Base-by-base conservation (phyloP, 2,329 filamentous ascomycete species). In the Amauroascus verrucosus region DNA sequence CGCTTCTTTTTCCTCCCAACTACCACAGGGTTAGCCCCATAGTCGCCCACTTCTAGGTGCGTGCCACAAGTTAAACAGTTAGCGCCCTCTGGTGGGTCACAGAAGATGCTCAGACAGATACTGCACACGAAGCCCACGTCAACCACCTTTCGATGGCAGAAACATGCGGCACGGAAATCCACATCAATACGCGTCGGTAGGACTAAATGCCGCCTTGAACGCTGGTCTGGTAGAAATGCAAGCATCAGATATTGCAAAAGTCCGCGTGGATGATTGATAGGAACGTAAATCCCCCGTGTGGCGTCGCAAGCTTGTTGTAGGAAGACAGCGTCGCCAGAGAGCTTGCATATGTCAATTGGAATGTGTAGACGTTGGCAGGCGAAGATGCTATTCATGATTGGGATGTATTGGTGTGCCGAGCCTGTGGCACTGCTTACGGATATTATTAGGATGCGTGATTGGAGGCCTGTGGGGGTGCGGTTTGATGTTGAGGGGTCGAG, bases 301-400 rank as follows among this genome's bases (percentile, higher is more conserved):
- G 84, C 81, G 67, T 87, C 84, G 35, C 80, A 82, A 26, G 93
- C 93, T 71, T 98, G 93, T 66, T 98, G 91, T 47, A 98, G 76
- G 68, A 98, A 94, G 9, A 95, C 90, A 0, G 91, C 88, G 61
- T 88, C 82, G 20, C 88, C 88, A 40, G 85, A 82, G 11, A 98
- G 77, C 60, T 94, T 86, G 56, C 95, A 79, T 32, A 95, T 91
- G 68, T 98, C 93, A 63, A 98, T 89, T 22, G 90, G 87, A 58
- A 98, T 88, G 61, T 82, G 81, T 53, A 89, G 79, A 59, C 91
- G 84, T 64, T 95, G 87, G 55, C 91, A 93, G 1, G 93, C 93
- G 70, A 98, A 98, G 57, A 97, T 95, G 62, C 85, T 82, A 72
- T 98, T 98, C 93, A 98, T 98, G 61, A 95, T 93, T 0, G 91